Percentiles rank a stretch among this genome's conserved stretches.
These are phyloP conservation scores for Phytopythium helicoides DNA, from an alignment of 352 stramenopile species.

Conservation along the genomic window DNA sequence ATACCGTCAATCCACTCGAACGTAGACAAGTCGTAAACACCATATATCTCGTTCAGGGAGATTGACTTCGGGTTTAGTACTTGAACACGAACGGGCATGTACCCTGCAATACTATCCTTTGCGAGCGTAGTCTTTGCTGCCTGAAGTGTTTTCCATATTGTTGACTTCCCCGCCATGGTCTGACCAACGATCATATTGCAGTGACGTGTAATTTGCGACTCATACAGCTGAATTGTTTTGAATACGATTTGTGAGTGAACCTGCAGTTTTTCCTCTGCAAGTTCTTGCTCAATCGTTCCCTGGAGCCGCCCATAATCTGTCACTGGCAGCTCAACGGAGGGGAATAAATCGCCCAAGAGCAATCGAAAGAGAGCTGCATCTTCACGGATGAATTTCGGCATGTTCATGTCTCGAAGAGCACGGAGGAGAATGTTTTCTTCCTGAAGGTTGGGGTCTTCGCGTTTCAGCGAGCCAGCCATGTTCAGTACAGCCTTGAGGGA, in stretches of 20 bases:
- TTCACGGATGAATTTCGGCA: conserved; percentile 94
- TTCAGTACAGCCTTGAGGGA: conserved; percentile 86
- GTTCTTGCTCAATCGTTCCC: conserved; percentile 84
- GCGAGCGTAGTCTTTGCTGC: conserved; percentile 70
- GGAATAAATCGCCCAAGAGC: conserved; percentile 90
- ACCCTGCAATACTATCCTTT: conserved; percentile 67
- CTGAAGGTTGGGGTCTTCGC: conserved; percentile 93
- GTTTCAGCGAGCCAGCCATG: conserved; percentile 88
- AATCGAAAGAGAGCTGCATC: conserved; percentile 91
- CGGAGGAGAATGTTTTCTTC: conserved; percentile 96
- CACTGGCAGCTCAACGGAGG: conserved; percentile 78
- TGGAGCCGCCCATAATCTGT: conserved; percentile 92
- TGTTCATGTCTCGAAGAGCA: conserved; percentile 95
- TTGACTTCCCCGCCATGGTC: conserved; percentile 89
- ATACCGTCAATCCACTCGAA: conserved; percentile 89
- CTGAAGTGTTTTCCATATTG: conserved; percentile 82
- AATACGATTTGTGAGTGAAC: conserved; percentile 89
- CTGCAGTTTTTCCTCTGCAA: conserved; percentile 85
- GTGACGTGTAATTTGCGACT: conserved; percentile 93
- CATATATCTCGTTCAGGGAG: conserved; percentile 88
- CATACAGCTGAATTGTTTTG: conserved; percentile 96
- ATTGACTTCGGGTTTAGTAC: conserved; percentile 90
- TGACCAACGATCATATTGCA: conserved; percentile 94
- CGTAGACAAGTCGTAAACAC: conserved; percentile 86
- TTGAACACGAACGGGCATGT: conserved; percentile 83